A percentile compares a stretch with the other conserved stretches of the same genome.
These are phyloP conservation scores for Parastagonospora nodorum DNA, from an alignment of 2,329 filamentous ascomycete genomes.

Conservation along the genomic window DNA sequence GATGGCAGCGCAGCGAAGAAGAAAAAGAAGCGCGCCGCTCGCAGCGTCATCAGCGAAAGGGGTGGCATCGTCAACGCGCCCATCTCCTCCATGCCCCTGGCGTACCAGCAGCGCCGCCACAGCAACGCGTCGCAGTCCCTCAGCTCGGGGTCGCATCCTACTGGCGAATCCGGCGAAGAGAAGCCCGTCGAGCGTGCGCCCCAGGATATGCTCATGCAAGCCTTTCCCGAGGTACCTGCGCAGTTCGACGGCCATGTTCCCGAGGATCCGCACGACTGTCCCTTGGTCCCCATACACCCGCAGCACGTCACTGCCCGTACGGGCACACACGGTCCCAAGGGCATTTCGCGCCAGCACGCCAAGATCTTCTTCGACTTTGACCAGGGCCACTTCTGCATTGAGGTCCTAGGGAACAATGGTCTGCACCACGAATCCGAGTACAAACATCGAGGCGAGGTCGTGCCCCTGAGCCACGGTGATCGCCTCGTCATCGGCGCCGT, in stretches of 20 bases:
- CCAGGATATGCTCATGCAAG: conserved; percentile 43
- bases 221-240: conserved; percentile 40
- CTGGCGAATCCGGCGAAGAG: conserved; percentile 35
- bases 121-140: conserved; percentile 55
- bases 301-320: conserved; percentile 44
- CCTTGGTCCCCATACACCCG: conserved; percentile 75
- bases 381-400: conserved; percentile 67
- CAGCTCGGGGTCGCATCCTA: conserved; percentile 54
- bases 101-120: conserved; percentile 43
- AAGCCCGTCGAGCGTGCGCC: conserved; percentile 38
- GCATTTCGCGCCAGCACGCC: conserved; percentile 75
- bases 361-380: conserved; percentile 72
- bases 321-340: conserved; percentile 68
- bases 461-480: conserved; percentile 66
- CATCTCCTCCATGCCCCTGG: conserved; percentile 37
- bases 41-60: conserved; percentile 67
- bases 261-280: conserved; percentile 63
- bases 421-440: conserved; percentile 54
- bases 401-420: conserved; percentile 68
- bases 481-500: conserved; percentile 75
- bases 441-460: conserved; percentile 17
- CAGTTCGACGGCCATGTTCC: conserved; percentile 66
- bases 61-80: conserved; percentile 64
- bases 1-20: conserved; percentile 42
- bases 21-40: conserved; percentile 59